Base-by-base conservation (phyloP, 495 filamentous ascomycete species). In the Astrothelium macrocarpum region DNA sequence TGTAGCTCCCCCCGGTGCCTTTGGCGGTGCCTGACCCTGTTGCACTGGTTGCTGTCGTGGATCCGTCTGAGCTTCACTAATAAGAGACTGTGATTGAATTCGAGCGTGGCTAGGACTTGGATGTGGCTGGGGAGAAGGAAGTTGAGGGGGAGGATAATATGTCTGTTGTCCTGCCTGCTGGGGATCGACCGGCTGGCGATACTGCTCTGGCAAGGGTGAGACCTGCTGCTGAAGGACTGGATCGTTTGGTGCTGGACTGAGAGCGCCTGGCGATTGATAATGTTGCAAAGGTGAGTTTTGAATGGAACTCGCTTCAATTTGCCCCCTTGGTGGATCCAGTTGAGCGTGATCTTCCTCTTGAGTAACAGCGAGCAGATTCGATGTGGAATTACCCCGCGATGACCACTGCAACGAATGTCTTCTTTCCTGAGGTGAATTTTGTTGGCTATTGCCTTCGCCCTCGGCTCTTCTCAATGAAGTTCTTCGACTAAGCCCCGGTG, bases 171-270 rank as follows among this genome's bases (percentile, higher is more conserved):
- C 49, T 9, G 23, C 23, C 20, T 56, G 49, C 49, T 56, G 49
- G 25, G 49, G 25, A 56, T 56, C 49, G 20, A 56, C 32, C 43
- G 65, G 66, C 16, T 31, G 46, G 20, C 59, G 39, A 28, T 59
- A 58, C 45, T 53, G 20, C 36, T 49, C 25, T 18, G 53, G 56
- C 5, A 26, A 16, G 5, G 49, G 49, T 16, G 49, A 56, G 3
- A 56, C 25, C 49, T 56, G 49, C 20, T 56, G 20, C 25, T 56
- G 49, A 56, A 56, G 49, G 25, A 25, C 49, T 56, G 20, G 49
- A 29, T 56, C 49, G 49, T 56, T 29, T 56, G 49, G 49, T 16
- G 49, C 49, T 28, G 20, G 25, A 16, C 49, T 56, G 25, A 56
- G 49, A 16, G 12, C 49, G 16, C 0, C 23, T 20, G 49, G 49